Evolutionary conservation across 2,329 filamentous ascomycete genomes (phyloP), one percentile per base, ranked within the genome.

Genomic region (Rugonectria rugulosa): DNA sequence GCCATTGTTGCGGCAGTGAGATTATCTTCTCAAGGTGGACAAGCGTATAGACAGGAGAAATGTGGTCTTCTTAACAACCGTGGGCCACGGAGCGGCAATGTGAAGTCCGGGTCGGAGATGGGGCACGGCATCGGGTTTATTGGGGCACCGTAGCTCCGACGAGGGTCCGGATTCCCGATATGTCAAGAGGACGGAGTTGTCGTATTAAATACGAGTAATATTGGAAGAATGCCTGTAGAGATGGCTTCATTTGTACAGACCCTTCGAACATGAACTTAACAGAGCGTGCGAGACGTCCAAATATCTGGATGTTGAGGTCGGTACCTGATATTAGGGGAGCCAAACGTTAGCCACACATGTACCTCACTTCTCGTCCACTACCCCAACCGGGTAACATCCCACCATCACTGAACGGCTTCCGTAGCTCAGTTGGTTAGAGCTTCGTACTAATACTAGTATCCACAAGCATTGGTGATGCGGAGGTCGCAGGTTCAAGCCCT

Each of bases 71-170:
- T n/a, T n/a, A n/a, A 31, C n/a, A 29, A 17, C 38, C n/a, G 32
- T 24, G 12, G 17, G 26, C 24, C 23, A 50, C 46, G 52, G 36
- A 48, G 32, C 44, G 34, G 47, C 37, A 34, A 56, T 56, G 47
- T 20, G 48, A 17, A 31, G 40, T 20, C 44, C 59, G 41, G 51
- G 53, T 49, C 58, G 60, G 60, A 49, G 41, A 58, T 63, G 53
- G 41, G 17, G 17, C 38, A 60, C 53, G 43, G 41, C 32, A 53
- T 63, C 54, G 60, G 57, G 27, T 65, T 61, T 57, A 64, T 53
- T 51, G 50, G 31, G 41, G 37, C 34, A 24, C 38, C 6, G 17
- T 50, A 59, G 31, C 50, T 53, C 60, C 52, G 54, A 60, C 36
- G 20, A 43, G 32, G 40, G 26, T 29, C 52, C 49, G 53, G 37